phyloP scores from a whole-genome alignment of 768 basidiomycete species.

The Psilocybe cyanescens region DNA sequence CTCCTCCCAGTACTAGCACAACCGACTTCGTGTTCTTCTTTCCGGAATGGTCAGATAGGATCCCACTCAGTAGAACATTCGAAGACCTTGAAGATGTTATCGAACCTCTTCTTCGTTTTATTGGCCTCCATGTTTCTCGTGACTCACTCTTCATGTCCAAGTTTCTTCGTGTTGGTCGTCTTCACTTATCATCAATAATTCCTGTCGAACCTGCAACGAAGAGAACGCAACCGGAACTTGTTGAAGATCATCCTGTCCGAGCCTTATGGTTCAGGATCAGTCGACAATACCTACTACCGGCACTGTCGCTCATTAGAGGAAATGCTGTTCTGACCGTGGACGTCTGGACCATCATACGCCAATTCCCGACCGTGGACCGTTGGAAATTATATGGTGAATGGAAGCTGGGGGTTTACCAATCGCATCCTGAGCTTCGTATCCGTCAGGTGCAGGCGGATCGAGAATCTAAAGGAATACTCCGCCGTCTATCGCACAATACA shows the following conservation, averaged over 20 bases:
- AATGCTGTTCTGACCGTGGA: slow-evolving; percentile 91
- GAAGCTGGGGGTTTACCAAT: slow-evolving; percentile 73
- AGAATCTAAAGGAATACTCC: slow-evolving; percentile 87
- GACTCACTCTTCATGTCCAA: slow-evolving; percentile 80
- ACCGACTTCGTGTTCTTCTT: slow-evolving; percentile 92
- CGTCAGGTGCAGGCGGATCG: slow-evolving; percentile 83
- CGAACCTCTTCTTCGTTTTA: slow-evolving; percentile 78
- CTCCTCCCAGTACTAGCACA: slow-evolving; percentile 75
- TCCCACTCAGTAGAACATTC: slow-evolving; percentile 65
- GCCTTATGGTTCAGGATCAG: slow-evolving; percentile 85
- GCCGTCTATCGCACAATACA: slow-evolving; percentile 84
- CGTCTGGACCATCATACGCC: slow-evolving; percentile 87
- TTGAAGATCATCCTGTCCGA: slow-evolving; percentile 63
- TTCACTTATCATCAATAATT: slow-evolving; percentile 58
- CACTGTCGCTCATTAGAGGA: slow-evolving; percentile 80
- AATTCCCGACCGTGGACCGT: slow-evolving; percentile 77
- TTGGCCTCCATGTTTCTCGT: slow-evolving; percentile 82
- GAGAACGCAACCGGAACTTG: slow-evolving; percentile 55
- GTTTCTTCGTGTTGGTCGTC: slow-evolving; percentile 76
- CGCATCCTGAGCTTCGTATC: slow-evolving; percentile 79
- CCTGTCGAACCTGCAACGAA: slow-evolving; percentile 64
- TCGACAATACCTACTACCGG: slow-evolving; percentile 83
- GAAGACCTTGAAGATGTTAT: slow-evolving; percentile 79
- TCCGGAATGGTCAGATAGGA: slow-evolving; percentile 75
- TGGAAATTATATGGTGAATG: slow-evolving; percentile 97